Evolutionary conservation across 2,329 filamentous ascomycete species (phyloP).

Genomic region (Thyridium curvatum): DNA sequence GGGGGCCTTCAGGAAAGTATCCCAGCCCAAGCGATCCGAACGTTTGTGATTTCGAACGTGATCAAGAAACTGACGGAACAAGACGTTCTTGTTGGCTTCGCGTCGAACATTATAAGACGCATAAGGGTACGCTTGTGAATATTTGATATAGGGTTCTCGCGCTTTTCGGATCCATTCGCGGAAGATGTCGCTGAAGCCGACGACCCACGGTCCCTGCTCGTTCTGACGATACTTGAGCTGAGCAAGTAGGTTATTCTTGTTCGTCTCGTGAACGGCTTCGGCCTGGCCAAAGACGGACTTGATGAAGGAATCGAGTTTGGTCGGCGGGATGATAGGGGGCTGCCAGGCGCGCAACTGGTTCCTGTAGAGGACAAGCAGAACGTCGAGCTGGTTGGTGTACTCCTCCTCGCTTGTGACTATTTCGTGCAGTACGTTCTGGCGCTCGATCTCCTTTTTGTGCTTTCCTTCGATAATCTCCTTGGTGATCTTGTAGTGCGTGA

Average conservation of each 20-base stretch:
- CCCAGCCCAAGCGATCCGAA: conserved; percentile 83
- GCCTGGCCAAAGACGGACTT: conserved; percentile 84
- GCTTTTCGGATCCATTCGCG: conserved; percentile 97
- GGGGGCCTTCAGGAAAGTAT: conserved; percentile 87
- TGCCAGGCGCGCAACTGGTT: conserved; percentile 69
- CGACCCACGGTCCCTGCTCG: conserved; percentile 92
- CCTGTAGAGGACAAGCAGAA: conserved; percentile 78
- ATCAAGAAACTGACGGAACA: conserved; percentile 83
- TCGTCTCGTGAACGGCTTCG: conserved; percentile 81
- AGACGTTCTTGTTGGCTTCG: conserved; percentile 76
- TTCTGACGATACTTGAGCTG: conserved; percentile 96
- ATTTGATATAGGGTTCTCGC: conserved; percentile 81
- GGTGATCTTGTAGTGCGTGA: conserved; percentile 77
- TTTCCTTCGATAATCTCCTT: conserved; percentile 68
- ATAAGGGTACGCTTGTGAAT: conserved; percentile 79
- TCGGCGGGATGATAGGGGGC: conserved; percentile 74
- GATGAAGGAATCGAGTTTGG: conserved; percentile 74
- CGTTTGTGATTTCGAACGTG: conserved; percentile 70
- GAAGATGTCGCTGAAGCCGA: conserved; percentile 94
- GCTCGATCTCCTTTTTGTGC: conserved; percentile 80
- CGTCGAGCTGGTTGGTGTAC: conserved; percentile 84
- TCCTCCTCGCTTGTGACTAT: conserved; percentile 89
- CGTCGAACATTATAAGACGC: conserved; percentile 78
- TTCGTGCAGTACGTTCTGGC: conserved; percentile 92
- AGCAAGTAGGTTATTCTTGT: conserved; percentile 85